These are phyloP conservation scores for Colletotrichum destructivum DNA, from an alignment of 2,329 filamentous ascomycete species.

Conservation along the genomic window DNA sequence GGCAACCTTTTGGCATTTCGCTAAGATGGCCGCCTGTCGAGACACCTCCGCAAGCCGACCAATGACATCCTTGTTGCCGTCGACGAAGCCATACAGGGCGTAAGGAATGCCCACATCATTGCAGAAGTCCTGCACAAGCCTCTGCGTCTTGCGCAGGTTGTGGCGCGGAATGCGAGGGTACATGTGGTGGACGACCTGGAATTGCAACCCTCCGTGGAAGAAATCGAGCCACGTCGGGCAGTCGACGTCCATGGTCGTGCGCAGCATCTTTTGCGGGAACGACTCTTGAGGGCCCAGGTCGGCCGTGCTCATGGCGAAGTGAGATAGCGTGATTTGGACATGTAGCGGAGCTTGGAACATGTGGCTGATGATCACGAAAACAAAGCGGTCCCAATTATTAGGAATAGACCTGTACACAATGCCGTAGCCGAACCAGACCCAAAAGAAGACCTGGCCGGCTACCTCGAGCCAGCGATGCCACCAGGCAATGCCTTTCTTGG, in stretches of 20 bases:
- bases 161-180: constrained; percentile 88
- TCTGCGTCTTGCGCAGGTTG: constrained; percentile 83
- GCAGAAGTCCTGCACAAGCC: constrained; percentile 85
- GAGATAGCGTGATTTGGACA: constrained; percentile 90
- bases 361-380: constrained; percentile 86
- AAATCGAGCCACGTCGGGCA: constrained; percentile 92
- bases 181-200: constrained; percentile 90
- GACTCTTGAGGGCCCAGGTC: constrained; percentile 88
- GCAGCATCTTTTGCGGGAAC: constrained; percentile 91
- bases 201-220: constrained; percentile 89
- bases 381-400: constrained; percentile 76
- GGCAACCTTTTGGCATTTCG: constrained; percentile 77
- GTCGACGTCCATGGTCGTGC: constrained; percentile 94
- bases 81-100: constrained; percentile 86
- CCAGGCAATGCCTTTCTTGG: constrained; percentile 82
- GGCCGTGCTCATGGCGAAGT: constrained; percentile 94
- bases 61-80: constrained; percentile 87
- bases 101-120: constrained; percentile 87
- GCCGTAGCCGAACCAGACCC: constrained; percentile 89
- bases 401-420: constrained; percentile 82
- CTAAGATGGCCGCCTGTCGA: constrained; percentile 82
- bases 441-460: constrained; percentile 83
- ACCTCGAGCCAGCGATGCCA: constrained; percentile 90
- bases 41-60: constrained; percentile 83
- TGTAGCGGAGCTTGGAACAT: constrained; percentile 86